A percentile compares a stretch with the other conserved stretches of the same genome.
These are phyloP conservation scores for Citrullus mucosospermus DNA, from an alignment of 306 rosid species.

Conservation along the genomic window DNA sequence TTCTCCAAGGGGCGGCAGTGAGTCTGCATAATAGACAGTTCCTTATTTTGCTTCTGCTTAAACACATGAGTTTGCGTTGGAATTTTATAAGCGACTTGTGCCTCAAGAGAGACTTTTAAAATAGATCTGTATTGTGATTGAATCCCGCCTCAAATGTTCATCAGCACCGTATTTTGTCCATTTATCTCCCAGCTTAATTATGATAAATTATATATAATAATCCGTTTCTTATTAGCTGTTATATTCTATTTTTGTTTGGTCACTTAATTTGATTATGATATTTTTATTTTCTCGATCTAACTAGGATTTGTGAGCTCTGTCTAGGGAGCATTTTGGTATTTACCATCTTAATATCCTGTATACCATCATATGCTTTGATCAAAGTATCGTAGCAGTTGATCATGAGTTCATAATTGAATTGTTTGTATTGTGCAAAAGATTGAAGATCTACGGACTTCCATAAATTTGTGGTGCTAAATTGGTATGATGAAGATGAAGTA, in stretches of 20 bases:
- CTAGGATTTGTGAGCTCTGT: no score
- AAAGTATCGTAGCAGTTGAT: no score
- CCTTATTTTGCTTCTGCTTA: background rate
- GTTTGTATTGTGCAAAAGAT: no score
- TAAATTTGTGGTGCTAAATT: no score
- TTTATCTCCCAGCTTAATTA: background rate
- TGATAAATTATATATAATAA: background rate
- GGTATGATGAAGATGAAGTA: no score
- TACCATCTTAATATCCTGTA: no score
- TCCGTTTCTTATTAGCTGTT: background rate
- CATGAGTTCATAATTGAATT: no score
- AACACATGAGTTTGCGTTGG: background rate
- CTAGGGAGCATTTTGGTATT: no score
- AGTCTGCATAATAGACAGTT: conserved; percentile 15
- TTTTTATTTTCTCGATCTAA: background rate
- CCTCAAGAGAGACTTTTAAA: background rate
- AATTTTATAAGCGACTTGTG: background rate
- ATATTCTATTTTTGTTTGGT: background rate
- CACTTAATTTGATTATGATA: background rate
- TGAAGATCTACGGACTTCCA: no score
- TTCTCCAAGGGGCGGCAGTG: conserved; percentile 42
- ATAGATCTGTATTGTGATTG: conserved; percentile 7
- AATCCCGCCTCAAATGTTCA: background rate
- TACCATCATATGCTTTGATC: no score
- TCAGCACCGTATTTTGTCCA: background rate